Evolutionary conservation across 2,329 filamentous ascomycete genomes (phyloP), one percentile per base, ranked within the genome.

Genomic region (Fusarium sambucinum): DNA sequence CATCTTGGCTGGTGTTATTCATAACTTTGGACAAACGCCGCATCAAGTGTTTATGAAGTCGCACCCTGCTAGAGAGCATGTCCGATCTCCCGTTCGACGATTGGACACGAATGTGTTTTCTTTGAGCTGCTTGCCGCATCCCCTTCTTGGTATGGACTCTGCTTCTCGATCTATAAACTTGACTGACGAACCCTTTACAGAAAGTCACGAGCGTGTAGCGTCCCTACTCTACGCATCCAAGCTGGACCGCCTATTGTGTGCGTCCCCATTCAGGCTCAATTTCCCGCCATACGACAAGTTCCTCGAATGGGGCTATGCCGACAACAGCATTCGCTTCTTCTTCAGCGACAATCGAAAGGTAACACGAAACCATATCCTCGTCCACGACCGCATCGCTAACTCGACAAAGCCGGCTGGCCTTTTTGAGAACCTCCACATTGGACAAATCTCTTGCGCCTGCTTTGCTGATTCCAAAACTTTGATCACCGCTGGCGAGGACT

Each of bases 21-120:
- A 99, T 79, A 98, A 98, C 73, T 99, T 99, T 78, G 96, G 96
- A 1, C 96, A 99, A 78, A 99, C 96, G 2, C 96, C 96, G 3
- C 92, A 96, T 72, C 96, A 99, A 77, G 91, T 98, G 17, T 99
- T 98, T 77, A 87, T 89, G 44, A 90, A 91, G 60, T 85, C 91
- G 14, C 96, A 99, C 78, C 90, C 92, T 5, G 81, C 87, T n/a
- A 87, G 91, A 16, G 94, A 97, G 69, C 86, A 92, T 57, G 80
- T 86, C 6, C 83, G 87, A 23, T 87, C 89, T 55, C 89, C 88
- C 7, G 82, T 86, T 5, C 88, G 87, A 58, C 87, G 93, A 57
- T 83, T 99, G 0, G 95, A 99, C 77, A 91, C 88, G 0, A 87
- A 90, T 1, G 89, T 93, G 1, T 90, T 93, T 69, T 90, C 89